These are phyloP conservation scores for Stephanodiscus minutulus DNA, from an alignment of 108 stramenopile genomes.

Conservation along the genomic window DNA sequence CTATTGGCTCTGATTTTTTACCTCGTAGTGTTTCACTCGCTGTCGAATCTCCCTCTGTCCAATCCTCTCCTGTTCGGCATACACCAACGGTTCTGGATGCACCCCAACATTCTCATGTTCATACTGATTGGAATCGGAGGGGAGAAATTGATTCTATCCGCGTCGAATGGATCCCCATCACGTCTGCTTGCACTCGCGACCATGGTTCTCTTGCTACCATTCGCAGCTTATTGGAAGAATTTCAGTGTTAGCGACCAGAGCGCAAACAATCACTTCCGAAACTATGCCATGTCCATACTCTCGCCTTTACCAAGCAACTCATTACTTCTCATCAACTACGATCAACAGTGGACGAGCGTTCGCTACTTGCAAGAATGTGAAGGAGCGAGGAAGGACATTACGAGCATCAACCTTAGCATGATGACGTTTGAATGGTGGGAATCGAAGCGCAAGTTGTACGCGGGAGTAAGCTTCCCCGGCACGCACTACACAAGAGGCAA, in stretches of 20 bases:
- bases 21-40: constrained; percentile 66
- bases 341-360: constrained; percentile 83
- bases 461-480: constrained; percentile 50
- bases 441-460: constrained; percentile 57
- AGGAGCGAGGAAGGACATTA: constrained; percentile 60
- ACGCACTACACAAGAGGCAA: constrained; percentile 45
- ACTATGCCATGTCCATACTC: constrained; percentile 70
- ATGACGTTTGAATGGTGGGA: constrained; percentile 78
- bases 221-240: constrained; percentile 7
- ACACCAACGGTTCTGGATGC: constrained; percentile 88
- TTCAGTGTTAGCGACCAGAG: constrained; percentile 34
- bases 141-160: not conserved
- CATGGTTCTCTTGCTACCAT: constrained; percentile 23
- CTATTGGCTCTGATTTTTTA: constrained; percentile 54
- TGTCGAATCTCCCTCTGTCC: constrained; percentile 72
- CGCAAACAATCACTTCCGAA: constrained; percentile 48
- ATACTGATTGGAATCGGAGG: constrained; percentile 47
- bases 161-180: not conserved
- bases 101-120: constrained; percentile 62
- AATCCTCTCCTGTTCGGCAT: constrained; percentile 71
- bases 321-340: constrained; percentile 76
- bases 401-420: constrained; percentile 66
- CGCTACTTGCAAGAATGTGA: constrained; percentile 82
- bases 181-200: not conserved
- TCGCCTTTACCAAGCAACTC: constrained; percentile 60